Evolutionary conservation across 805 yeast species (phyloP), one percentile per base, ranked within the genome.

Genomic region (Kuraishia floccosa): DNA sequence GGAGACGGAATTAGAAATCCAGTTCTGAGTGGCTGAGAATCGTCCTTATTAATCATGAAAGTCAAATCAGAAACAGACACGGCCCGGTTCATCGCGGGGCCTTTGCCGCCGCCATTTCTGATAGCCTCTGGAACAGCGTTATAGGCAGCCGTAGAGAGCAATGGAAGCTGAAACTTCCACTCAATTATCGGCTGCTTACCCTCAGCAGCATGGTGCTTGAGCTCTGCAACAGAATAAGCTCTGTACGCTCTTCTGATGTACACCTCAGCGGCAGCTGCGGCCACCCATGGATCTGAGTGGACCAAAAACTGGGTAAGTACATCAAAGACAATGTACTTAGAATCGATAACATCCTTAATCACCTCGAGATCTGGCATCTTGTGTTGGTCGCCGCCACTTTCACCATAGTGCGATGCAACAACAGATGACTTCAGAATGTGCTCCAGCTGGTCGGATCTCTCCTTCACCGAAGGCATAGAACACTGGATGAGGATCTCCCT

Each of bases 401-500:
- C 94, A 46, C 97, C 98, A 49, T 87, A 91, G 18, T 78, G 71
- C 20, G 93, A 72, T 45, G 82, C 86, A 44, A 87, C 82, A 30
- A 91, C 97, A 19, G 42, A 39, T 7, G 93, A 75, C 56, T 85
- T 76, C 57, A 91, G 69, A 46, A 91, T 91, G 55, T 89, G 96
- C 63, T 93, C 97, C 50, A 91, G 71, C 63, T 93, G 98, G 55
- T 89, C 96, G 20, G 94, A 79, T 63, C 97, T 77, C 60, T 91
- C 99, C 56, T 83, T 76, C 39, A 86, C 78, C 3, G 97, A 86
- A 24, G 99, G 99, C 60, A 91, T 68, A 19, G 97, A 85, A 54
- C 96, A 91, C 65, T 87, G 95, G 47, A 91, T 91, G 47, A 91
- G 71, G 37, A 93, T 81, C 60, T 93, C 99, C 53, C 97, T 76